A percentile compares a stretch with the other conserved stretches of the same genome.
These are phyloP conservation scores for Mortierella sp. DNA, from an alignment of 371 early-diverging fungal genomes.

Conservation along the genomic window DNA sequence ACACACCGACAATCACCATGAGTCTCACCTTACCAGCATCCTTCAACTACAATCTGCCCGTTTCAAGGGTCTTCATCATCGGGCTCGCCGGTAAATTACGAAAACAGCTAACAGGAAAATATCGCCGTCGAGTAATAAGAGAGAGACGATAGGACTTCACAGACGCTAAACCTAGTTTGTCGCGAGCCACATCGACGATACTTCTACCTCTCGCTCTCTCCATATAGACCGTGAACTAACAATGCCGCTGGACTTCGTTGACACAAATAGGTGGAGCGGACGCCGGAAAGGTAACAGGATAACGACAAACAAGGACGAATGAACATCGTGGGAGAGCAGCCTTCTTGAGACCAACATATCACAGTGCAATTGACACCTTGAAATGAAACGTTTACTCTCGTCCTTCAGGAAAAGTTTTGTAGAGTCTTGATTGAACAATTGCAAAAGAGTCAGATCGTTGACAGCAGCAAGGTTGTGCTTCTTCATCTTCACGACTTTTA, in stretches of 20 bases:
- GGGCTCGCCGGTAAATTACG: conserved; percentile 42
- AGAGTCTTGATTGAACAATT: conserved; percentile 42
- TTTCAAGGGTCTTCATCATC: conserved; percentile 47
- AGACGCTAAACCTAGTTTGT: conserved; percentile 2
- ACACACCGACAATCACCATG: conserved; percentile 18
- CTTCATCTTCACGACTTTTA: conserved; percentile 74
- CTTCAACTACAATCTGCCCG: conserved; percentile 40
- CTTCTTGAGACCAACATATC: background rate
- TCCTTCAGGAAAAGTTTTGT: conserved; percentile 42
- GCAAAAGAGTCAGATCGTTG: conserved; percentile 48
- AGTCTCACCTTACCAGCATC: conserved; percentile 36
- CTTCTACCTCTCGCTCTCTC: background rate
- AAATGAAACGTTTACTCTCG: background rate
- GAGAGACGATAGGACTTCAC: background rate
- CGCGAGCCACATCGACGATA: background rate
- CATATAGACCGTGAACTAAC: background rate
- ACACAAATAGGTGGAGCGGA: conserved; percentile 48
- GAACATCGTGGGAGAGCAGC: background rate
- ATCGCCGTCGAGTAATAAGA: background rate
- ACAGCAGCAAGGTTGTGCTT: conserved; percentile 41
- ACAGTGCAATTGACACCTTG: background rate
- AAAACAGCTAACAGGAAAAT: background rate
- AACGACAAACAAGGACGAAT: background rate
- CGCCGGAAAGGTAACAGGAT: conserved; percentile 45
- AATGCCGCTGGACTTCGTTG: background rate